Evolutionary conservation across 371 early-diverging fungal species (phyloP), one percentile per base, ranked within the genome.

Genomic region (Smittium mucronatum): DNA sequence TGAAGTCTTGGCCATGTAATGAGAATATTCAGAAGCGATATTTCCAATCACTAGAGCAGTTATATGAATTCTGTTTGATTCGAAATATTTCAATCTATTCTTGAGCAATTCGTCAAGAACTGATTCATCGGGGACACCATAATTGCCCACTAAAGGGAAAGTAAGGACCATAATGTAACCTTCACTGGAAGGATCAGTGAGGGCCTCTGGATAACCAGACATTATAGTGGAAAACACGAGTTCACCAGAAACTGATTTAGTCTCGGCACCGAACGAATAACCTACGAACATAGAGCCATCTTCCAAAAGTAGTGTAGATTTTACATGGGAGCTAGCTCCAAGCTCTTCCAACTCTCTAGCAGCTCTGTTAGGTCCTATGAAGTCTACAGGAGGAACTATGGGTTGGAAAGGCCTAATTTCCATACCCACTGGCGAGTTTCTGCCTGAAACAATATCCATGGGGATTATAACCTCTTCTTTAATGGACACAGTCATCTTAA

Each of bases 161-260:
- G 97, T 95, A 61, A 95, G 84, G 33, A 95, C 94, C 36, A 97
- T 82, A 73, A 97, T 91, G 84, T 97, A 95, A n/a, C 95, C 95
- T 64, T 88, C 84, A 80, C 95, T 95, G 29, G 93, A 93, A 31
- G 95, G 95, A 81, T 97, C 95, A 2, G 95, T 95, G 81, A 95
- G 84, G 35, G 94, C 92, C 81, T 97, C 95, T 25, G 94, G 92
- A 77, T 95, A 97, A 57, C 92, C 93, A 68, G 89, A 89, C 92
- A 92, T 91, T 92, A 96, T 96, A 64, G 97, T 97, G 78, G 94
- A 94, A 82, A 97, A 97, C 70, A 97, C 98, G 74, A 93, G 92
- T 82, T 97, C 98, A 70, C 98, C 98, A 70, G 95, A 84, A 68
- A 95, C 86, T 58, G 91, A 88, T 69, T 84, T 81, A 68, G 81